phyloP scores from a whole-genome alignment of 140 eudicot genomes.

The Stevia rebaudiana region DNA sequence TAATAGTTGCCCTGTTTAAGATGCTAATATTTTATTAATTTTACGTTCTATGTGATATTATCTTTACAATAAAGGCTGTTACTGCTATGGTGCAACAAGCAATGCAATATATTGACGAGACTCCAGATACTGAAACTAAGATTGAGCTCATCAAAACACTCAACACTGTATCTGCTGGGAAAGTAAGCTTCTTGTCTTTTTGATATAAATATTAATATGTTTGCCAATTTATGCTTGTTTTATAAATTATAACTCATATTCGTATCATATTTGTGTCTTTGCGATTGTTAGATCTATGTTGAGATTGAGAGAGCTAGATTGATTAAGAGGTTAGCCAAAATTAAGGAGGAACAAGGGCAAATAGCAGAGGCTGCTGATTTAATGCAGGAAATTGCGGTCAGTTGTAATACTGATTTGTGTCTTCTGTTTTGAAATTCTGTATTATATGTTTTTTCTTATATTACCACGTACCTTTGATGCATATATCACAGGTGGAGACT shows the following conservation, averaged over 20 bases:
- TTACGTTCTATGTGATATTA: background rate
- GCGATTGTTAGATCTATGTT: constrained; percentile 59
- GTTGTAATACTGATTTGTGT: constrained; percentile 12
- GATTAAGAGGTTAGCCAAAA: constrained; percentile 70
- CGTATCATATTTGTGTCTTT: background rate
- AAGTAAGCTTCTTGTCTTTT: constrained; percentile 32
- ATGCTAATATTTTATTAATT: background rate
- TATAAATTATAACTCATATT: background rate
- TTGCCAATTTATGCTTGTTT: background rate
- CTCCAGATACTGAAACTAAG: constrained; percentile 79
- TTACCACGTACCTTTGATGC: constrained; percentile 4
- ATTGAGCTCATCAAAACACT: constrained; percentile 81
- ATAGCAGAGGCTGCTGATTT: constrained; percentile 95
- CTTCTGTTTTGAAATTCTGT: background rate
- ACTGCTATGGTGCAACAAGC: constrained; percentile 95
- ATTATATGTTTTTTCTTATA: background rate
- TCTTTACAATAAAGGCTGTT: constrained; percentile 38
- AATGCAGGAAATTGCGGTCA: constrained; percentile 95
- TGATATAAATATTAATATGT: background rate
- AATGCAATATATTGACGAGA: constrained; percentile 82
- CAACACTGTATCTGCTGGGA: constrained; percentile 85
- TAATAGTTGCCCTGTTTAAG: background rate
- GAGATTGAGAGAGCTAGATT: constrained; percentile 93
- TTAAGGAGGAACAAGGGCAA: constrained; percentile 81
- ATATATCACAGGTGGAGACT: constrained; percentile 62